These are phyloP conservation scores for Nepenthes alata DNA, from an alignment of 179 eudicot species.

Conservation along the genomic window DNA sequence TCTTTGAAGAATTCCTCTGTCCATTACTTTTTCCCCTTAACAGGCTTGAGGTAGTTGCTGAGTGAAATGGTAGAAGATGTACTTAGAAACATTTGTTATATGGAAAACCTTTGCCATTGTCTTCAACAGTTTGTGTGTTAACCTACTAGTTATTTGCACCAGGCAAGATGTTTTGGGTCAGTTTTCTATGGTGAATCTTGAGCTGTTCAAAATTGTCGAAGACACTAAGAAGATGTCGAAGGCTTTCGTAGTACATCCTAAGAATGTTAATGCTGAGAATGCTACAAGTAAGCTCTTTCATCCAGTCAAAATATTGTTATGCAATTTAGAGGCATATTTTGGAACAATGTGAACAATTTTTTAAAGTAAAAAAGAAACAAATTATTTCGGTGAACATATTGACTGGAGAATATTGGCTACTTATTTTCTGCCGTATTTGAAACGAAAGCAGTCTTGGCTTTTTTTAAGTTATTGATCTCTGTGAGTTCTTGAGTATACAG, in stretches of 20 bases:
- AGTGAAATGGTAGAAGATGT: background rate
- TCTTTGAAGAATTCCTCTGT: too few species aligned
- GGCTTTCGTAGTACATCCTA: constrained; percentile 90
- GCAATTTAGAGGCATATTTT: too few species aligned
- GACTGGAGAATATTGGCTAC: background rate
- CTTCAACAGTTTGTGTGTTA: background rate
- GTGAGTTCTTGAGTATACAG: constrained; percentile 26
- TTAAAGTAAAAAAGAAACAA: too few species aligned
- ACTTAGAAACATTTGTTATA: background rate
- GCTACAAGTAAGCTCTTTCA: constrained; percentile 48
- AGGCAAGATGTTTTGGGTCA: constrained; percentile 87
- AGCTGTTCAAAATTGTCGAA: constrained; percentile 78
- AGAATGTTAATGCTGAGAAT: constrained; percentile 84
- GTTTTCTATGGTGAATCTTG: constrained; percentile 95
- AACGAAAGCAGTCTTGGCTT: background rate
- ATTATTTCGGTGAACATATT: too few species aligned
- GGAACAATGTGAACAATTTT: too few species aligned
- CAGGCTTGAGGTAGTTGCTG: too few species aligned
- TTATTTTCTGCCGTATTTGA: background rate
- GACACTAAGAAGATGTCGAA: constrained; percentile 93
- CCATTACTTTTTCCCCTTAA: too few species aligned
- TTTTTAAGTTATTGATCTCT: background rate
- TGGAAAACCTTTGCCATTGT: background rate
- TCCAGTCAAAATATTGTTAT: background rate
- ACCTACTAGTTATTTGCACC: constrained; percentile 13